Base-by-base conservation (phyloP, 2,329 filamentous ascomycete species). In the Pseudopithomyces chartarum region DNA sequence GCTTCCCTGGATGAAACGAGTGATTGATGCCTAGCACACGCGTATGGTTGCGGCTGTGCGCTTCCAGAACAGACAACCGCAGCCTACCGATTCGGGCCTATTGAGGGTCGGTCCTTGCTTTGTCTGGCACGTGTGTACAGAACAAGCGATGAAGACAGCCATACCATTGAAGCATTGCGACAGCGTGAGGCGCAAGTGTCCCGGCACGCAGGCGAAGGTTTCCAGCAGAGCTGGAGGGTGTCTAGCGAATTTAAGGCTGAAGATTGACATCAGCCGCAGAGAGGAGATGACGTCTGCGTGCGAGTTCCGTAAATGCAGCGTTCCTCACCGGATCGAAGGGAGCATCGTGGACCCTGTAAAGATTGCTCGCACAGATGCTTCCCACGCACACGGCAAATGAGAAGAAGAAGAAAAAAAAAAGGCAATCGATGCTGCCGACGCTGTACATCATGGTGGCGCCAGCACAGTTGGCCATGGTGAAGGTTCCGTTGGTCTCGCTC, bases 11-110 rank as follows among this genome's bases (percentile, higher is more conserved):
- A 40, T 50, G 48, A 51, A 51, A 51, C 48, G 48, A 26, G 15
- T 51, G 48, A 26, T 22, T 51, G 48, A 17, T 51, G 48, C 48
- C 48, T 51, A 38, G 48, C 23, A 51, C 36, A 42, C 48, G 48
- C 48, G 48, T 51, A 51, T 11, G n/a, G 48, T 17, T 51, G 48
- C 48, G 48, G 48, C 48, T 51, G 36, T 51, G 48, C 48, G 38
- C 26, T 51, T 42, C 3, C 20, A 12, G 15, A 15, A 51, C 11
- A 6, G 33, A 51, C 48, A 42, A 51, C 36, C 48, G 48, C 48
- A 51, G 48, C 23, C 48, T 19, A 38, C 48, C 36, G 12, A 32
- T 33, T 42, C 26, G 48, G 48, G 38, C 48, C 48, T 51, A 51
- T 33, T 11, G 13, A 33, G 26, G 12, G 15, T 20, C 26, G 15